These are phyloP conservation scores for Chrysochromulina parva DNA, from an alignment of 78 protist genomes.

Conservation along the genomic window DNA sequence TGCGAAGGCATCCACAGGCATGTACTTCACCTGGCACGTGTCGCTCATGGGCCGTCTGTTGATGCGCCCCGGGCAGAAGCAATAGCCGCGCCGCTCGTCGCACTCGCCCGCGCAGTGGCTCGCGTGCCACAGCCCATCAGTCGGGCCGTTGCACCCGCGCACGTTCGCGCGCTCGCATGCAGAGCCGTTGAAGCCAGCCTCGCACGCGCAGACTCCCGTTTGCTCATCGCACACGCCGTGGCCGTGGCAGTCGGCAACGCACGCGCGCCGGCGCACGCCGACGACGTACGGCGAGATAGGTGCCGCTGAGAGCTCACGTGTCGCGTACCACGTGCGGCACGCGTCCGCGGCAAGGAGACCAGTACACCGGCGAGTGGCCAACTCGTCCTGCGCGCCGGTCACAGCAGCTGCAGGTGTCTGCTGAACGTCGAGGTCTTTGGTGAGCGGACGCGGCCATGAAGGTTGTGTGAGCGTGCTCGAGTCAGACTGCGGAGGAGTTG, in stretches of 20 bases:
- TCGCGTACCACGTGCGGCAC: too few species aligned
- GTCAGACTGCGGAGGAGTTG: too few species aligned
- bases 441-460: too few species aligned
- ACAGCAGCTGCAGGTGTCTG: too few species aligned
- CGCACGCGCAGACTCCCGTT: conserved; percentile 8
- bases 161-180: background rate
- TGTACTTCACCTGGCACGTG: background rate
- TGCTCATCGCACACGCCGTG: background rate
- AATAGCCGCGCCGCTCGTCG: background rate
- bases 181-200: background rate
- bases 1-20: background rate
- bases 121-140: background rate
- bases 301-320: too few species aligned
- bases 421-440: too few species aligned
- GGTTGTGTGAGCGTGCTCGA: too few species aligned
- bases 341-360: too few species aligned
- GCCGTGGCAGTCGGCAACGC: background rate
- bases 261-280: background rate
- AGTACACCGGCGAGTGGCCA: too few species aligned
- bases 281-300: too few species aligned
- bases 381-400: too few species aligned
- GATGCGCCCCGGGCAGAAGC: background rate
- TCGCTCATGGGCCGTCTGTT: background rate
- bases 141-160: background rate
- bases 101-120: conserved; percentile 5